These are phyloP conservation scores for Phanerochaete carnosa DNA, from an alignment of 768 basidiomycete species.

Conservation along the genomic window DNA sequence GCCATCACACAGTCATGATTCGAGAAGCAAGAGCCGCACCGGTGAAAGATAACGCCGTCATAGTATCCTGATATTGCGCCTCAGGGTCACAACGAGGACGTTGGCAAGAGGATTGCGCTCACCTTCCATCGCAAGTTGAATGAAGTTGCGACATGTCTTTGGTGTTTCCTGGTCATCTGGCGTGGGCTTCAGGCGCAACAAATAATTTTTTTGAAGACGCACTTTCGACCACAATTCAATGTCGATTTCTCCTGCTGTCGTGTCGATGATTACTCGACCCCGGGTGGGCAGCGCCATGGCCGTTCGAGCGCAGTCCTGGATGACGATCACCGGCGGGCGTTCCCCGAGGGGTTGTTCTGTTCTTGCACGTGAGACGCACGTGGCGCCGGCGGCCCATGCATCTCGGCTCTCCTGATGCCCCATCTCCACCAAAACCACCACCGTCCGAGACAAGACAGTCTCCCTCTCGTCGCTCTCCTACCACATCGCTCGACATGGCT, in stretches of 20 bases:
- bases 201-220: conserved; percentile 13
- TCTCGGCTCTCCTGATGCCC: conserved; percentile 7
- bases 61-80: conserved; percentile 70
- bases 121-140: conserved; percentile 90
- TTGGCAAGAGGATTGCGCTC: conserved; percentile 21
- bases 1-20: background rate
- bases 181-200: background rate
- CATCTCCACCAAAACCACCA: conserved; percentile 16
- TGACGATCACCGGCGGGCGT: background rate
- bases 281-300: conserved; percentile 80
- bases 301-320: background rate
- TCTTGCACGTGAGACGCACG: conserved; percentile 12
- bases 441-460: conserved; percentile 11
- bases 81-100: background rate
- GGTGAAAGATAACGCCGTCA: conserved; percentile 92
- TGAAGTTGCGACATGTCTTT: conserved; percentile 88
- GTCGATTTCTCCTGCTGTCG: conserved; percentile 84
- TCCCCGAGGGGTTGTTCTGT: background rate
- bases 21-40: conserved; percentile 38
- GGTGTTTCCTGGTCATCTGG: conserved; percentile 71
- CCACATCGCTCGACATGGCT: conserved; percentile 48
- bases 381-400: background rate
- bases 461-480: background rate
- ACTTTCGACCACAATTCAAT: conserved; percentile 94
- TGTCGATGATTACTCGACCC: conserved; percentile 84